Conservation (phyloP, 2,329 filamentous ascomycete genomes). For the Diplodia corticola region DNA sequence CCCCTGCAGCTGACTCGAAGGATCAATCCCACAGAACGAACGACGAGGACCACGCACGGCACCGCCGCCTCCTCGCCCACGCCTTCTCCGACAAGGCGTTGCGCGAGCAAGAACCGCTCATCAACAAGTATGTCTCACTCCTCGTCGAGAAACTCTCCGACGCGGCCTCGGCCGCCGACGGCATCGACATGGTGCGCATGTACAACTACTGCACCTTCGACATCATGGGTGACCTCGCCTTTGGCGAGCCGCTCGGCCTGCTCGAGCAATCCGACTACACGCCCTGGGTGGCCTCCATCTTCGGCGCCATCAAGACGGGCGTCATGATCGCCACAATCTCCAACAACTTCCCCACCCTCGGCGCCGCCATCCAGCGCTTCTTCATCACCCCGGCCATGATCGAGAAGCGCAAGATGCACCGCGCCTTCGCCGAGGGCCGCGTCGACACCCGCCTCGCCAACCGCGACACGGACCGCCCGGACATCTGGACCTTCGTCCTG, state of each 20-base stretch:
- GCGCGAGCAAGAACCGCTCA: slow-evolving; percentile 34
- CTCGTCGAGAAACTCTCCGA: slow-evolving; percentile 28
- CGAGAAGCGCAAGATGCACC: not conserved
- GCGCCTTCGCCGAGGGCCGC: not conserved
- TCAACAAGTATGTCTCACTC: slow-evolving; percentile 37
- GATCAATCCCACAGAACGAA: not conserved
- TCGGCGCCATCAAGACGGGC: slow-evolving; percentile 28
- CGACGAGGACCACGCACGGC: slow-evolving; percentile 26
- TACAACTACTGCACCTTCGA: slow-evolving; percentile 34
- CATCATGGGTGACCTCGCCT: slow-evolving; percentile 38
- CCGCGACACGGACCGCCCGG: slow-evolving; percentile 16
- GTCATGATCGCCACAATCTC: not conserved
- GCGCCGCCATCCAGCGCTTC: not conserved
- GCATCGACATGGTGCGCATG: slow-evolving; percentile 18
- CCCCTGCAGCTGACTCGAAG: not conserved
- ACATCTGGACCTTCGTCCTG: slow-evolving; percentile 46
- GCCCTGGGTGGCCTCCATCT: slow-evolving; percentile 37
- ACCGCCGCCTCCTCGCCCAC: slow-evolving; percentile 29
- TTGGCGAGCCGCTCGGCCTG: slow-evolving; percentile 36
- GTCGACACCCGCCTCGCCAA: slow-evolving; percentile 31
- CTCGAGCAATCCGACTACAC: slow-evolving; percentile 33
- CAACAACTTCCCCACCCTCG: not conserved
- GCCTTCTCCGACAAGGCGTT: slow-evolving; percentile 37
- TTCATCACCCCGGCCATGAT: not conserved
- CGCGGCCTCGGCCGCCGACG: not conserved